These are phyloP conservation scores for Tolypocladium album DNA, from an alignment of 2,329 filamentous ascomycete genomes.

Conservation along the genomic window DNA sequence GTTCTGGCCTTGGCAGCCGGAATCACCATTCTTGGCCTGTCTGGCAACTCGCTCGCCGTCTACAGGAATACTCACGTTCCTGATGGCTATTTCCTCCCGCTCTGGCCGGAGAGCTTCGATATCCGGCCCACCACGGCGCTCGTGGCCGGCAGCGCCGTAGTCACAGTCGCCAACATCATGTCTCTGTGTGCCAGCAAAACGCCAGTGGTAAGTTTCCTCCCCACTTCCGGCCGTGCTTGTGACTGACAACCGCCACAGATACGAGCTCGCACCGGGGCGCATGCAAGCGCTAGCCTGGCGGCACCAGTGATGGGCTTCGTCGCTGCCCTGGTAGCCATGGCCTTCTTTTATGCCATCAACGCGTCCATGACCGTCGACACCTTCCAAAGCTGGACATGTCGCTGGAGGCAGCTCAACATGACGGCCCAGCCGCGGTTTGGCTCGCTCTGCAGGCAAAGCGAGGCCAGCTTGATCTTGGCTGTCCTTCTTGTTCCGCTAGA, in stretches of 20 bases:
- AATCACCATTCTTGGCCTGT: slow-evolving; percentile 41
- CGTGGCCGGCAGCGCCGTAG: slow-evolving; percentile 38
- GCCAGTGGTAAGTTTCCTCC: slow-evolving; percentile 31
- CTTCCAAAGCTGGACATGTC: slow-evolving; percentile 52
- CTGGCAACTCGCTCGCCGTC: slow-evolving; percentile 41
- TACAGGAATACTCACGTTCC: slow-evolving; percentile 44
- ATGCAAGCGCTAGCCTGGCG: slow-evolving; percentile 11
- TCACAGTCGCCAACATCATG: slow-evolving; percentile 35
- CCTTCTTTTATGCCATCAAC: slow-evolving; percentile 48
- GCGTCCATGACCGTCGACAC: slow-evolving; percentile 40
- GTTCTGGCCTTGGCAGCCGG: slow-evolving; percentile 38
- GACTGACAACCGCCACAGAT: slow-evolving; percentile 6
- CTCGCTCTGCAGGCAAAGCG: slow-evolving; percentile 45
- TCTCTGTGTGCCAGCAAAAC: slow-evolving; percentile 39
- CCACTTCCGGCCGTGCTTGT: background rate
- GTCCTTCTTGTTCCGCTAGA: slow-evolving; percentile 48
- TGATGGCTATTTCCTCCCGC: slow-evolving; percentile 34
- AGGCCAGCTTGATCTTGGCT: slow-evolving; percentile 41
- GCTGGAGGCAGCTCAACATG: slow-evolving; percentile 46
- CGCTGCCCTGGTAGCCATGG: slow-evolving; percentile 38
- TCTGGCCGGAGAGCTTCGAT: slow-evolving; percentile 50
- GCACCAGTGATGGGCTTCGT: slow-evolving; percentile 19
- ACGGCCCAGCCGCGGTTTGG: slow-evolving; percentile 40
- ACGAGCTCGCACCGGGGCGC: slow-evolving; percentile 8
- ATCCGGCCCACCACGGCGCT: slow-evolving; percentile 45